A percentile compares a stretch with the other conserved stretches of the same genome.
These are phyloP conservation scores for Ceratonia siliqua DNA, from an alignment of 306 rosid species.

Conservation along the genomic window DNA sequence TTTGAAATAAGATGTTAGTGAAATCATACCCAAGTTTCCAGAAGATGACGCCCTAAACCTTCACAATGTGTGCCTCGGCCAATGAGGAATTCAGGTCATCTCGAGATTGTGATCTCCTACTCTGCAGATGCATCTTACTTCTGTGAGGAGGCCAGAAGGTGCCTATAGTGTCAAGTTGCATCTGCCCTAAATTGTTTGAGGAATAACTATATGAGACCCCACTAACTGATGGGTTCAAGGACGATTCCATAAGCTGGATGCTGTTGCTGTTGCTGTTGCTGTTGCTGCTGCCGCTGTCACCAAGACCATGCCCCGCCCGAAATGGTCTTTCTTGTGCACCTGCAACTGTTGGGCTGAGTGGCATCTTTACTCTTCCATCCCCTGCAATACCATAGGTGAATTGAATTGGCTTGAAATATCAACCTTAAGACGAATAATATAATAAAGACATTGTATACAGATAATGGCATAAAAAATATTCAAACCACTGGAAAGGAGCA, in stretches of 20 bases:
- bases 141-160: conserved; percentile 82
- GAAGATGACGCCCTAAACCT: conserved; percentile 56
- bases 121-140: conserved; percentile 90
- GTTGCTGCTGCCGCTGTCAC: conserved; percentile 43
- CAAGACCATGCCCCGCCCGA: conserved; percentile 51
- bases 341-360: conserved; percentile 80
- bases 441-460: neutral
- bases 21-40: conserved; percentile 50
- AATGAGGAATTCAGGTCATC: conserved; percentile 83
- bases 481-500: neutral
- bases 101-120: conserved; percentile 95
- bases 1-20: conserved; percentile 32
- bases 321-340: conserved; percentile 63
- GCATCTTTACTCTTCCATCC: conserved; percentile 88
- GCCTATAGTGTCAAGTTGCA: conserved; percentile 70
- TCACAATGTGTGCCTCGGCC: conserved; percentile 73
- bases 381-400: conserved; percentile 45
- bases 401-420: conserved; percentile 20
- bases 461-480: neutral
- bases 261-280: too few relatives aligned
- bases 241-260: conserved; percentile 73
- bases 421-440: conserved; percentile 17
- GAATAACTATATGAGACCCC: conserved; percentile 82
- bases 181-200: conserved; percentile 79
- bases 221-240: conserved; percentile 64